phyloP scores from a whole-genome alignment of 2,329 filamentous ascomycete species.

The Diplocarpon rosae region DNA sequence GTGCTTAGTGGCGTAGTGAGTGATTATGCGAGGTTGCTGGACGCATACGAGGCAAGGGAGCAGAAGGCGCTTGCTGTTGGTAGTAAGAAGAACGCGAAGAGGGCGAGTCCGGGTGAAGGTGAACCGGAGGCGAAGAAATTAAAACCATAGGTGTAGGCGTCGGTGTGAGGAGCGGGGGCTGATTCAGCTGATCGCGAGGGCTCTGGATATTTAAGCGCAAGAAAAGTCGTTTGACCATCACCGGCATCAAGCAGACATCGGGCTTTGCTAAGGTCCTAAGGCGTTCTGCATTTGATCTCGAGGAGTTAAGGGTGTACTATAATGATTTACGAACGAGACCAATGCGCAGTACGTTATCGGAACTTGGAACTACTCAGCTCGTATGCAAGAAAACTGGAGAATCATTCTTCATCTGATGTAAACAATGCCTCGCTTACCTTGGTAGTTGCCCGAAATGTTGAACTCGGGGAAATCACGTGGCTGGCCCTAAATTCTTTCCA shows the following conservation, averaged over 20 bases:
- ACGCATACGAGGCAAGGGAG: constrained; percentile 11
- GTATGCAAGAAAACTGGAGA: too few species aligned
- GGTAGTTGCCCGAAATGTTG: not conserved
- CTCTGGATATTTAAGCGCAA: too few species aligned
- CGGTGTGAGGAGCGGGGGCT: not conserved
- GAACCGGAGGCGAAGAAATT: constrained; percentile 1
- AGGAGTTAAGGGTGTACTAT: not conserved
- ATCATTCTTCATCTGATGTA: too few species aligned
- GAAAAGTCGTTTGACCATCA: too few species aligned
- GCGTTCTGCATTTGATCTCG: not conserved
- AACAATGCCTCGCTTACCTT: not conserved
- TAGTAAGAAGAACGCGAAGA: constrained; percentile 14
- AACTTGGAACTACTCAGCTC: too few species aligned
- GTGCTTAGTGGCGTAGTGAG: constrained; percentile 57
- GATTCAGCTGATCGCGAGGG: too few species aligned
- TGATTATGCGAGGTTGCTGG: constrained; percentile 59
- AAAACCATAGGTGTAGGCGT: not conserved
- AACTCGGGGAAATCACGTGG: constrained; percentile 2
- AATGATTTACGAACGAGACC: not conserved
- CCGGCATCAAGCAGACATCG: not conserved
- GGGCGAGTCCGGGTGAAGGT: constrained; percentile 13
- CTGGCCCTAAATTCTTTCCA: not conserved
- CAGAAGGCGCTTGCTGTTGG: constrained; percentile 3
- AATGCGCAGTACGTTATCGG: not conserved
- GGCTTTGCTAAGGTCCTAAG: not conserved